Evolutionary conservation across 345 rosid genomes (phyloP).

Genomic region (Eucalyptus polybractea): DNA sequence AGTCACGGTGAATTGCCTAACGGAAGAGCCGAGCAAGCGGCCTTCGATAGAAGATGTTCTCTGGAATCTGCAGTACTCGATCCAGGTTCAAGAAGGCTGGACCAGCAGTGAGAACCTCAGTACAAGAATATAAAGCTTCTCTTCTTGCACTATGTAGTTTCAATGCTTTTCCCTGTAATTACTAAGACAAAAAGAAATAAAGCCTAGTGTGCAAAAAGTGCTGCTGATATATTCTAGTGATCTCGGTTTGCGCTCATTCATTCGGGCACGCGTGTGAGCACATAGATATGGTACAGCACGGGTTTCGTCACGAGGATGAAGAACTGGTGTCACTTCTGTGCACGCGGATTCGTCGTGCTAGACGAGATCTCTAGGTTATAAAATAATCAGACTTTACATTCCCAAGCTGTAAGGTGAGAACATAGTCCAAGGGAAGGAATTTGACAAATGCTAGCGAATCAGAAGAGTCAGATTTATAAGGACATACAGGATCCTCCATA

Average conservation of each 20-base stretch:
- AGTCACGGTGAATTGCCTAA: slow-evolving; percentile 65
- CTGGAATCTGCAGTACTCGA: slow-evolving; percentile 88
- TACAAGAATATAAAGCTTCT: background rate
- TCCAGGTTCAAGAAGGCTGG: slow-evolving; percentile 93
- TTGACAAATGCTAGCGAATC: background rate
- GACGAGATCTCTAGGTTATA: background rate
- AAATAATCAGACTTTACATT: background rate
- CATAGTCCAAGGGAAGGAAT: background rate
- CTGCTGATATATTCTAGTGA: background rate
- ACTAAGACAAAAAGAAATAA: background rate
- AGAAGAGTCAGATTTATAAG: background rate
- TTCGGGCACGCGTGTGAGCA: background rate
- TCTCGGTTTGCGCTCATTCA: background rate
- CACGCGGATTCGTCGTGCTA: background rate
- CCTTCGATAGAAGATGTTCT: slow-evolving; percentile 89
- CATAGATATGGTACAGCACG: background rate
- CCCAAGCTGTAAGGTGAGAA: background rate
- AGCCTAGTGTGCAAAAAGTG: background rate
- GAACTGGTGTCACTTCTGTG: background rate
- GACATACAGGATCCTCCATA: background rate
- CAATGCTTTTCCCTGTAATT: background rate
- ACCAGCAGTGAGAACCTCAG: slow-evolving; percentile 66
- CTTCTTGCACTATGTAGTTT: background rate
- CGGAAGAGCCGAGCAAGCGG: slow-evolving; percentile 38
- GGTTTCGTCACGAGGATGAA: background rate